Evolutionary conservation across 23 red algal species (phyloP).

Genomic region (Agarophyton chilense): DNA sequence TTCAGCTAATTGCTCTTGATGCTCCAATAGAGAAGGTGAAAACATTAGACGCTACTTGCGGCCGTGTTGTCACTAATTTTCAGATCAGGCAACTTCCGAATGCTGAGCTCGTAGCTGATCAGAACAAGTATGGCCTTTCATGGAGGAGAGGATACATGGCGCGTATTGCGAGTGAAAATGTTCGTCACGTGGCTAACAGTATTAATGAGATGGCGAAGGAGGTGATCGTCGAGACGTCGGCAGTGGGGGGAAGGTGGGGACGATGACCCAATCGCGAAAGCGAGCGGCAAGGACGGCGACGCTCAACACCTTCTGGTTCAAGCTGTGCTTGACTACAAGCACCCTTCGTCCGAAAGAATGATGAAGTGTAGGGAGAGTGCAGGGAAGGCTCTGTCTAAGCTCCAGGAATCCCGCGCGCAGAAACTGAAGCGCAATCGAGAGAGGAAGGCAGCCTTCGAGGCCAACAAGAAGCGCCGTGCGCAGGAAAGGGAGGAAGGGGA

Average conservation of each 20-base stretch:
- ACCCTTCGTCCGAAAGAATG: neutral
- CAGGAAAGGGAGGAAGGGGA: neutral
- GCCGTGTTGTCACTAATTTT: neutral
- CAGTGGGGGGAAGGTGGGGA: neutral
- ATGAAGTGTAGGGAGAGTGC: neutral
- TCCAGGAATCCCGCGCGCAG: neutral
- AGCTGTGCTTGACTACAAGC: constrained; percentile 29
- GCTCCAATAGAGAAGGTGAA: neutral
- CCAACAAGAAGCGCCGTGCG: neutral
- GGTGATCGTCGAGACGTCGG: neutral
- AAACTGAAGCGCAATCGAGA: neutral
- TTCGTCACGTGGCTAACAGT: neutral
- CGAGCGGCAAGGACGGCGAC: constrained; percentile 4
- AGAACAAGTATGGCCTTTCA: neutral
- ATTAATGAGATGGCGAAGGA: neutral
- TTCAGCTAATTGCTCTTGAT: neutral
- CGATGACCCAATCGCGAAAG: neutral
- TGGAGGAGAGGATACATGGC: constrained; percentile 35
- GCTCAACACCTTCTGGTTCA: constrained; percentile 13
- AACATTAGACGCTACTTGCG: constrained; percentile 25
- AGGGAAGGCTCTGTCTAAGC: neutral
- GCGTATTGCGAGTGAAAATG: neutral
- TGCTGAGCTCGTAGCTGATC: neutral
- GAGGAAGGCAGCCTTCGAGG: neutral
- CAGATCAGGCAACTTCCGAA: neutral